These are phyloP conservation scores for Cryptosporidium sp. DNA, from an alignment of 169 alveolate genomes.

Conservation along the genomic window DNA sequence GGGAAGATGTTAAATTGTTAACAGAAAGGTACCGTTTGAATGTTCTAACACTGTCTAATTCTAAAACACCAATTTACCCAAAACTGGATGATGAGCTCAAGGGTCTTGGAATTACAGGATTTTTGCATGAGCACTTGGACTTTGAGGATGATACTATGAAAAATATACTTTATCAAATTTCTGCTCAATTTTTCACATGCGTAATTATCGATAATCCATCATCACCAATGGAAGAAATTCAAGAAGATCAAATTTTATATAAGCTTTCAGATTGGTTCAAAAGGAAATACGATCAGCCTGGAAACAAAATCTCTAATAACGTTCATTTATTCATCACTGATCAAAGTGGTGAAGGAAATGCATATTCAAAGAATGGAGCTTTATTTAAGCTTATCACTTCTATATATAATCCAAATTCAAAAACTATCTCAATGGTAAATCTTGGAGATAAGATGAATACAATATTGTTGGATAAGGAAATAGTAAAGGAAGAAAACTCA, in stretches of 20 bases:
- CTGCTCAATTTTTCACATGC: conserved; percentile 48
- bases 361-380: conserved; percentile 8
- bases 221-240: not conserved
- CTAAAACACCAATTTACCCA: conserved; percentile 36
- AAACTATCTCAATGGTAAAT: conserved; percentile 41
- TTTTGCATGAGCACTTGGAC: conserved; percentile 41
- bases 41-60: conserved; percentile 54
- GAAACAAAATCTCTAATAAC: conserved; percentile 24
- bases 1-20: conserved; percentile 52
- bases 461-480: not conserved
- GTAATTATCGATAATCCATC: conserved; percentile 44
- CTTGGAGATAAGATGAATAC: conserved; percentile 61
- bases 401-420: conserved; percentile 54
- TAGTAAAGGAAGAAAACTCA: not conserved
- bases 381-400: conserved; percentile 39
- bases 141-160: conserved; percentile 29
- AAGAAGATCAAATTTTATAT: conserved; percentile 57
- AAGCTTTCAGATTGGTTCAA: conserved; percentile 61
- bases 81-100: conserved; percentile 32
- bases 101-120: conserved; percentile 40
- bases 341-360: not conserved
- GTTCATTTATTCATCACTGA: conserved; percentile 13
- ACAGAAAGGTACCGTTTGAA: conserved; percentile 46
- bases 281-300: conserved; percentile 33
- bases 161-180: conserved; percentile 49